Evolutionary conservation across 176 grass and related monocot species (phyloP), one percentile per base, ranked within the genome.

Genomic region (Hordeum marinum): DNA sequence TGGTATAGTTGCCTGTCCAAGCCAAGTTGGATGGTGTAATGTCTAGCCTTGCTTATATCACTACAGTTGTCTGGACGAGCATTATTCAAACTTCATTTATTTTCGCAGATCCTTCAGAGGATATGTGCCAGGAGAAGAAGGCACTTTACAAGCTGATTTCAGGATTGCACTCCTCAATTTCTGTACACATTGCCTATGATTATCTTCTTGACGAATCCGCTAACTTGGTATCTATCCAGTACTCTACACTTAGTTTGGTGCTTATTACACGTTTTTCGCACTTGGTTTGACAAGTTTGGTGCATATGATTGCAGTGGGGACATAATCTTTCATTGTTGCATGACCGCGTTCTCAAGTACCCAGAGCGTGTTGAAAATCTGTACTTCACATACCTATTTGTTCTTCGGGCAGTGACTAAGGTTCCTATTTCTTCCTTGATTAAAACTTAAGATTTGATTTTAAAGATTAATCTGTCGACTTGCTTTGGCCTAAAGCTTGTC

Each of bases 361-460:
- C 93, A 14, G 96, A 99, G 36, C 94, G 88, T 41, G 93, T 99
- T 13, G 70, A 82, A 68, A 99, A 99, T 79, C 78, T 99, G 23
- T 99, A 99, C 61, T 99, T 99, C 75, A 92, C 90, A 9, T 96
- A 88, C 86, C 90, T 99, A 5, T 96, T 99, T 90, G 91, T 99
- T 89, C 93, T 96, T 90, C 88, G 94, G n/a, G 93, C 96, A 3
- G 91, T 96, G 41, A 96, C 94, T 79, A 99, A 99, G 94, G 96
- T 99, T 36, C 40, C 29, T 20, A 42, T 78, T 78, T 89, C 26
- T 85, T 29, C 65, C 67, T 75, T 58, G 7, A 63, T 82, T 71
- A 8, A 27, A 36, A 61, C 14, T 18, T 27, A 17, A 62, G 4
- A 17, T 68, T 67, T 80, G 5, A 4, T 75, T 59, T 78, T 21